A percentile compares a stretch with the other conserved stretches of the same genome.
These are phyloP conservation scores for Phlebopus sp. DNA, from an alignment of 1,284 basidiomycete genomes.

Conservation along the genomic window DNA sequence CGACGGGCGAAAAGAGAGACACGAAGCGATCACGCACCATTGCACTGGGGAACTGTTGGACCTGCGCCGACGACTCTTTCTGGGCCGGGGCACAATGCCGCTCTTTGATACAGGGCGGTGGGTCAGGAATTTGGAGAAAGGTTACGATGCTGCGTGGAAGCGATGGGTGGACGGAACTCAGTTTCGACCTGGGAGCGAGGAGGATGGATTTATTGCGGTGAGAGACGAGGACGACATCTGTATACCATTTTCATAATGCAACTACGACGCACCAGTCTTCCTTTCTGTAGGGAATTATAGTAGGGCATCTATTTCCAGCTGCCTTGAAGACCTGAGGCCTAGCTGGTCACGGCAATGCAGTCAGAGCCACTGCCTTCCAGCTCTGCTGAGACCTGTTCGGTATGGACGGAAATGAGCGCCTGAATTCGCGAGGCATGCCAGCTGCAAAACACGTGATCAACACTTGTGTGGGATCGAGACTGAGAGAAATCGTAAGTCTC, in stretches of 20 bases:
- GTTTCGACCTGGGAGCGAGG: slow-evolving; percentile 27
- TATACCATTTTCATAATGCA: neutral
- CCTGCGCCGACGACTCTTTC: slow-evolving; percentile 47
- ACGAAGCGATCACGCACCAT: neutral
- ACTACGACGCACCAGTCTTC: neutral
- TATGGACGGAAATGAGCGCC: too few relatives aligned
- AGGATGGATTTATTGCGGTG: slow-evolving; percentile 42
- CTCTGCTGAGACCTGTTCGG: too few relatives aligned
- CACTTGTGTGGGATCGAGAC: too few relatives aligned
- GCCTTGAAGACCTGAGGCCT: too few relatives aligned
- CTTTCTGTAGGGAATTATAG: too few relatives aligned
- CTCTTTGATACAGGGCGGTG: slow-evolving; percentile 58
- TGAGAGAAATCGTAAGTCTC: too few relatives aligned
- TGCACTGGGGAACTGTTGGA: slow-evolving; percentile 39
- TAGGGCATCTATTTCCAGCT: too few relatives aligned
- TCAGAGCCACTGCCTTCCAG: too few relatives aligned
- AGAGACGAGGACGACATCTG: slow-evolving; percentile 33
- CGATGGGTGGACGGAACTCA: slow-evolving; percentile 55
- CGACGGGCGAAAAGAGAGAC: slow-evolving; percentile 1
- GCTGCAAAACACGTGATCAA: too few relatives aligned
- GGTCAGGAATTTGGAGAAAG: slow-evolving; percentile 54
- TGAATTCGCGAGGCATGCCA: too few relatives aligned
- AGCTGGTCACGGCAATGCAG: too few relatives aligned
- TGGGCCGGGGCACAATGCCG: slow-evolving; percentile 45
- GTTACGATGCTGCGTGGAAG: slow-evolving; percentile 48